Conservation (phyloP, 2,329 filamentous ascomycete genomes). For the Colletotrichum siamense region DNA sequence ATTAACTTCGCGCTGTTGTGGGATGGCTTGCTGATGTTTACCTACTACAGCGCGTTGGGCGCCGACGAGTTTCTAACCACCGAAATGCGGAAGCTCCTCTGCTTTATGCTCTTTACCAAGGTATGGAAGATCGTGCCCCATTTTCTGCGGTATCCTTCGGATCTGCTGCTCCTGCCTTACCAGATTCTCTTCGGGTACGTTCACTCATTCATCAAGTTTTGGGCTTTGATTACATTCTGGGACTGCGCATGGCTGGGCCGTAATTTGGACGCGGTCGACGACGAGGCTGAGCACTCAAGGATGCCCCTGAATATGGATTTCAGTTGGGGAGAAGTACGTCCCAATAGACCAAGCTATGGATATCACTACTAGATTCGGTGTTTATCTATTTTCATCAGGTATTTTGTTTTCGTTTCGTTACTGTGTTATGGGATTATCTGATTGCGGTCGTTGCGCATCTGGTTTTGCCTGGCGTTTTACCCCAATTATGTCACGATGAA, state of each 20-base stretch:
- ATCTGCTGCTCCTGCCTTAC: slow-evolving; percentile 53
- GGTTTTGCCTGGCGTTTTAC: too few relatives aligned
- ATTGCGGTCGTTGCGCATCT: too few relatives aligned
- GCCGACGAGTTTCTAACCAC: background rate
- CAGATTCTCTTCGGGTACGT: slow-evolving; percentile 62
- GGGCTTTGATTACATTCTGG: slow-evolving; percentile 58
- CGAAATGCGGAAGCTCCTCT: slow-evolving; percentile 17
- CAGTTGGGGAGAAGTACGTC: background rate
- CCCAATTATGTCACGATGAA: too few relatives aligned
- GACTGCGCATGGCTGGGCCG: slow-evolving; percentile 48
- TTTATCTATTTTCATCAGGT: background rate
- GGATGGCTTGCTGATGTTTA: slow-evolving; percentile 48
- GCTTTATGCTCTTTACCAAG: slow-evolving; percentile 63
- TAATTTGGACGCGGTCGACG: slow-evolving; percentile 32
- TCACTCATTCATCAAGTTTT: slow-evolving; percentile 64
- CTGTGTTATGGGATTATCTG: too few relatives aligned
- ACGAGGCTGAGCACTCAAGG: background rate
- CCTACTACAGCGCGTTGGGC: slow-evolving; percentile 19
- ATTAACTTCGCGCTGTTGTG: slow-evolving; percentile 62
- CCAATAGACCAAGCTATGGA: background rate
- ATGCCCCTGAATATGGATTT: background rate
- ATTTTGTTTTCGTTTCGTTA: too few relatives aligned
- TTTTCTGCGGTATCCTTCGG: slow-evolving; percentile 54
- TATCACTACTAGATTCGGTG: background rate
- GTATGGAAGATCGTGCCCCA: slow-evolving; percentile 61